Evolutionary conservation across 2,329 filamentous ascomycete genomes (phyloP).

Genomic region (Cladosporium halotolerans): DNA sequence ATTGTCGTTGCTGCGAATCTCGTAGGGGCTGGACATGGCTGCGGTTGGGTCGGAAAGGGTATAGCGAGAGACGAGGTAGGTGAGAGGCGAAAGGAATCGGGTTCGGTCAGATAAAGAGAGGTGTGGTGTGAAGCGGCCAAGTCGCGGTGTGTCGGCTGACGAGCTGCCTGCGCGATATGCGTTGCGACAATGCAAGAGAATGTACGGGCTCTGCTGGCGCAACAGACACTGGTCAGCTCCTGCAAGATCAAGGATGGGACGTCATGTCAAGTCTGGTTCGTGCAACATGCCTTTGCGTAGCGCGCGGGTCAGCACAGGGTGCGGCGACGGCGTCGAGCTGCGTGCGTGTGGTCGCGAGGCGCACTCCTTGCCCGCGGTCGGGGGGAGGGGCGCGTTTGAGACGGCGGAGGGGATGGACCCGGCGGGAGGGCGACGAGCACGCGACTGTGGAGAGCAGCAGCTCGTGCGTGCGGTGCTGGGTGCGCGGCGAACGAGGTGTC

Average conservation of each 20-base stretch:
- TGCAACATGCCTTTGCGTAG: slow-evolving; percentile 8
- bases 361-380: neutral
- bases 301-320: slow-evolving; percentile 7
- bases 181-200: slow-evolving; percentile 11
- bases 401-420: neutral
- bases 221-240: slow-evolving; percentile 10
- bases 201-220: slow-evolving; percentile 8
- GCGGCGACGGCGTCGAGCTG: neutral
- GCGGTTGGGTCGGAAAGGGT: neutral
- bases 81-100: neutral
- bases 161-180: slow-evolving; percentile 4
- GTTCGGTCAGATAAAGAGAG: too few species aligned
- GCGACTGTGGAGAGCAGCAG: slow-evolving; percentile 6
- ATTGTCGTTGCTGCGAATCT: slow-evolving; percentile 59
- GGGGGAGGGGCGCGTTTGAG: slow-evolving; percentile 1
- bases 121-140: neutral
- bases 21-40: slow-evolving; percentile 57
- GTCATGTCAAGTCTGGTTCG: slow-evolving; percentile 12
- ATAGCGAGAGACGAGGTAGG: neutral
- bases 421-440: slow-evolving; percentile 3
- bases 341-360: neutral
- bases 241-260: slow-evolving; percentile 9
- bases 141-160: slow-evolving; percentile 8
- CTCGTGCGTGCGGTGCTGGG: slow-evolving; percentile 5
- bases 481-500: neutral